A percentile compares a stretch with the other conserved stretches of the same genome.
Conservation (phyloP, 108 stramenopile genomes). For the Seminavis robusta region DNA sequence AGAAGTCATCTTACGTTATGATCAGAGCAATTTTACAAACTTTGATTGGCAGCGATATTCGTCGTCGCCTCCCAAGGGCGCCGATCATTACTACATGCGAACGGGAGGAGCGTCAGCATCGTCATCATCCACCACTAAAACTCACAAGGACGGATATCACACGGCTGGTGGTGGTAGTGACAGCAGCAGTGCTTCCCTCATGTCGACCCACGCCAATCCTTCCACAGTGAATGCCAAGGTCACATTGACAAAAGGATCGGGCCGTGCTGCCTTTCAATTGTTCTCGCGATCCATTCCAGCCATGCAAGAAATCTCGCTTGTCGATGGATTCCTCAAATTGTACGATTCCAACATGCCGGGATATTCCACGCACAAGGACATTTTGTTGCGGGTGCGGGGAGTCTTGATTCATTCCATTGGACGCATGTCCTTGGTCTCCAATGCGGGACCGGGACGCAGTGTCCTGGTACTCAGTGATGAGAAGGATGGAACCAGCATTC, state of each 20-base stretch:
- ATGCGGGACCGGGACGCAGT: slow-evolving; percentile 18
- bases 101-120: no score
- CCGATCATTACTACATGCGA: no score
- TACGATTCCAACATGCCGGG: slow-evolving; percentile 59
- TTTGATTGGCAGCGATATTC: slow-evolving; percentile 1
- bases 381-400: slow-evolving; percentile 65
- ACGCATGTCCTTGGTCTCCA: slow-evolving; percentile 64
- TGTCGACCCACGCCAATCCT: neutral
- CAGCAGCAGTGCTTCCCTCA: neutral
- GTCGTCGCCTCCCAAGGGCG: no score
- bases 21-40: slow-evolving; percentile 10
- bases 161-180: neutral
- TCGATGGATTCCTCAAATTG: slow-evolving; percentile 81
- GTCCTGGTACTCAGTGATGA: slow-evolving; percentile 18
- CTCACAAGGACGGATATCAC: neutral
- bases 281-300: slow-evolving; percentile 70
- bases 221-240: no score
- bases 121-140: neutral
- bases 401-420: slow-evolving; percentile 72
- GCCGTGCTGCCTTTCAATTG: slow-evolving; percentile 67
- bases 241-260: slow-evolving; percentile 46
- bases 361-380: slow-evolving; percentile 59
- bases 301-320: slow-evolving; percentile 71
- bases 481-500: neutral
- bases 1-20: slow-evolving; percentile 21